phyloP scores from a whole-genome alignment of 2,329 filamentous ascomycete genomes.

The Proliferodiscus dingleyae region DNA sequence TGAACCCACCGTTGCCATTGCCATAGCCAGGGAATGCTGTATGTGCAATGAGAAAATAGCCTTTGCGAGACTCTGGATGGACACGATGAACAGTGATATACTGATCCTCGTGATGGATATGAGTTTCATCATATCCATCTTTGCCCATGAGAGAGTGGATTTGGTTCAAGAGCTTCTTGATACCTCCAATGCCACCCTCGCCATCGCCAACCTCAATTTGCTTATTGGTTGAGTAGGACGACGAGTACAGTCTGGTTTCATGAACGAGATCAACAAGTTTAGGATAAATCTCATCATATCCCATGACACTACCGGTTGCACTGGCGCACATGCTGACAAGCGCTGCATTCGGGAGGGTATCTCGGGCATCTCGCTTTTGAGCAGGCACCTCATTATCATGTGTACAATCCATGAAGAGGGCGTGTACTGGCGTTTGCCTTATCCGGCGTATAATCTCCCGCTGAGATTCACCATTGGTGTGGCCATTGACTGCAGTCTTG shows the following conservation, averaged over 20 bases:
- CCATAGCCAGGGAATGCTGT: conserved; percentile 92
- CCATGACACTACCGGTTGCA: conserved; percentile 93
- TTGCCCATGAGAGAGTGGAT: conserved; percentile 95
- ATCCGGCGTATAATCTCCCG: conserved; percentile 65
- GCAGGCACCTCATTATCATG: conserved; percentile 97
- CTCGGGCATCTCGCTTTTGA: conserved; percentile 88
- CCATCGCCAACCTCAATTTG: conserved; percentile 64
- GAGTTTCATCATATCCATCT: conserved; percentile 89
- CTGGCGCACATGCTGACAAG: conserved; percentile 95
- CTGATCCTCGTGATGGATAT: conserved; percentile 93
- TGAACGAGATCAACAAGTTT: conserved; percentile 88
- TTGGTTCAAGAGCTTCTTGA: conserved; percentile 91
- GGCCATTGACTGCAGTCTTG: conserved; percentile 29
- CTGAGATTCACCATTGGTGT: conserved; percentile 30
- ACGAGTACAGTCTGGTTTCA: conserved; percentile 79
- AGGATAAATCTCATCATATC: conserved; percentile 95
- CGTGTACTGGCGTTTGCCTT: conserved; percentile 83
- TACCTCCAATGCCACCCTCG: conserved; percentile 79
- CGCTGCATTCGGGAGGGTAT: conserved; percentile 90
- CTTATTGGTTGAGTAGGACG: conserved; percentile 61
- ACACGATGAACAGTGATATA: conserved; percentile 96
- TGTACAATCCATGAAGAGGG: conserved; percentile 98
- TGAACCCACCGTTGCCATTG: conserved; percentile 75
- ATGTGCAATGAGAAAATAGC: conserved; percentile 92
- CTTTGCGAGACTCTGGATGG: conserved; percentile 85